These are phyloP conservation scores for Leucoagaricus sp. DNA, from an alignment of 1,284 basidiomycete genomes.

Conservation along the genomic window DNA sequence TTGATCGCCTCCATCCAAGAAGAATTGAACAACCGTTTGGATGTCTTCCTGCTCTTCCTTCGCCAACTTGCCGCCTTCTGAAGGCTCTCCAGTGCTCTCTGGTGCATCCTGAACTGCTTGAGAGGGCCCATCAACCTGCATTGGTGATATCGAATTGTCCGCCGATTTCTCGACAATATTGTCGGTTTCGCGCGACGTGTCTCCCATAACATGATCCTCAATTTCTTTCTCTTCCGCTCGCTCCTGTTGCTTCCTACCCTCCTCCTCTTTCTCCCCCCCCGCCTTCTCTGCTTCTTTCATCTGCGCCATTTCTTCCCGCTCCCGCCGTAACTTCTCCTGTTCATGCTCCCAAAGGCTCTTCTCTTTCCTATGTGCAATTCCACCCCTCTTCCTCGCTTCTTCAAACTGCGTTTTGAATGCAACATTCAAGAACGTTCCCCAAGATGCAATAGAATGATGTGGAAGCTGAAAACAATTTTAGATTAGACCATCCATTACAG, in stretches of 20 bases:
- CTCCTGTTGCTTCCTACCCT: background rate
- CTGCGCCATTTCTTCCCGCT: constrained; percentile 15
- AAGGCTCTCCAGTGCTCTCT: background rate
- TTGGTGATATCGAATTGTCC: background rate
- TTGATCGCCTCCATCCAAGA: constrained; percentile 46
- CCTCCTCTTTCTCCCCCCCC: background rate
- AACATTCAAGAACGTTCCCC: constrained; percentile 27
- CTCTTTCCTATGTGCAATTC: constrained; percentile 32
- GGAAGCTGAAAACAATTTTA: constrained; percentile 31
- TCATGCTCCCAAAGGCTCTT: constrained; percentile 20
- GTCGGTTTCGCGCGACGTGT: too few species aligned
- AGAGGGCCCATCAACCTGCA: constrained; percentile 1
- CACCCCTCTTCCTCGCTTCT: constrained; percentile 33
- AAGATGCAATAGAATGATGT: constrained; percentile 45
- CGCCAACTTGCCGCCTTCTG: background rate
- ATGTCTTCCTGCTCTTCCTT: constrained; percentile 40
- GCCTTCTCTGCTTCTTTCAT: too few species aligned
- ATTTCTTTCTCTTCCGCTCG: background rate
- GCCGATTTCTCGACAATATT: too few species aligned
- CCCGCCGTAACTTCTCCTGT: constrained; percentile 1
- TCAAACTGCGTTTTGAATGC: constrained; percentile 28
- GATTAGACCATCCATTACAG: background rate
- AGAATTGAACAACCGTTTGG: constrained; percentile 49
- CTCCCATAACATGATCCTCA: background rate
- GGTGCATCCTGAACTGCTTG: background rate